Percentiles rank a stretch among this genome's conserved stretches.
Conservation (phyloP, 2,329 filamentous ascomycete species). For the Podosphaera fusca region DNA sequence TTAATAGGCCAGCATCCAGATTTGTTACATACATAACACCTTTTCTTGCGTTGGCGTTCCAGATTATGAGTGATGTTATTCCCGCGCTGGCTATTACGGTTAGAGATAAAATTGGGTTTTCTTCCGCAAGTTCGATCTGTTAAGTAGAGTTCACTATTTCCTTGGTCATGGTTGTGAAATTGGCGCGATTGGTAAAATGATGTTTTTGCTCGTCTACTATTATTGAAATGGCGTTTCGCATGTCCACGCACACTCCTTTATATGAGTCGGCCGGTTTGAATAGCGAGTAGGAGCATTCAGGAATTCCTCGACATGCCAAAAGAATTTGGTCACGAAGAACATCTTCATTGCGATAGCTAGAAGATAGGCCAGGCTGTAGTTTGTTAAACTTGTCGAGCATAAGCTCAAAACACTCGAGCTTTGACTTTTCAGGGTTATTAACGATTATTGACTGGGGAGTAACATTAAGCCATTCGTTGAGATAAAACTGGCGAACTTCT, state of each 20-base stretch:
- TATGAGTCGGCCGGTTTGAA: neutral
- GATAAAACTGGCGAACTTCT: neutral
- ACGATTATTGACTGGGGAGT: neutral
- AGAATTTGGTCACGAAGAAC: neutral
- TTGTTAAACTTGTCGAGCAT: neutral
- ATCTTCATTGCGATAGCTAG: neutral
- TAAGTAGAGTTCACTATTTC: neutral
- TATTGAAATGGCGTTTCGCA: neutral
- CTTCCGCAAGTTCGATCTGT: neutral
- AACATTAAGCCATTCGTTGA: neutral
- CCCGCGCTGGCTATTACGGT: neutral
- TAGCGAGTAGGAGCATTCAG: too few relatives aligned
- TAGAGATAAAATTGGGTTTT: neutral
- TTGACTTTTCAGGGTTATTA: neutral
- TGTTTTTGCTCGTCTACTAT: neutral
- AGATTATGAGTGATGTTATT: neutral
- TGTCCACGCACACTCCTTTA: neutral
- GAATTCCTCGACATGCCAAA: neutral
- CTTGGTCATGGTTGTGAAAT: neutral
- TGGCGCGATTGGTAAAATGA: neutral
- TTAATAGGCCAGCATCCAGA: neutral
- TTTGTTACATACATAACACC: neutral
- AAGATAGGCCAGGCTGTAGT: neutral
- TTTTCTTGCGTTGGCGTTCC: neutral
- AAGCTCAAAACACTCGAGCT: neutral